Conservation (phyloP, 2,329 filamentous ascomycete species). For the Coniochaeta pulveracea region DNA sequence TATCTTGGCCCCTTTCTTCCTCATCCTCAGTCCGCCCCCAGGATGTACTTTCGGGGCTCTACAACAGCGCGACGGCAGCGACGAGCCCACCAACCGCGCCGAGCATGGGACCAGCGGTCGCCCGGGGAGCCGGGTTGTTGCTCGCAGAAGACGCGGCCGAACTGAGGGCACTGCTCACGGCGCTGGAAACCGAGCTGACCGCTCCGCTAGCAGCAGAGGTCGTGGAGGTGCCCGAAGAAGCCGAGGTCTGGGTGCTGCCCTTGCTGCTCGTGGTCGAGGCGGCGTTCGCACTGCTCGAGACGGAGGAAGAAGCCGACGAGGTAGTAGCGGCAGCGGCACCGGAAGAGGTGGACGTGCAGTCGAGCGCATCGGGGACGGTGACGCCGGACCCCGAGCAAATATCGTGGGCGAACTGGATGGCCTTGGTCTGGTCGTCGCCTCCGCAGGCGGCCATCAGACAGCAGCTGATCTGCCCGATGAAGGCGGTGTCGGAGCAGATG, state of each 20-base stretch:
- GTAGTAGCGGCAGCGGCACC: conserved; percentile 6
- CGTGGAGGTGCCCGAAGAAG: conserved; percentile 4
- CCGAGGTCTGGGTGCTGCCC: conserved; percentile 6
- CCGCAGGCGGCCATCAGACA: conserved; percentile 20
- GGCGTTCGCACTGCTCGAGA: conserved; percentile 7
- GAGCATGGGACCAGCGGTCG: conserved; percentile 13
- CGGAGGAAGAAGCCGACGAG: conserved; percentile 4
- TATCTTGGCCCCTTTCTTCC: no score
- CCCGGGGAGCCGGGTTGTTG: conserved; percentile 11
- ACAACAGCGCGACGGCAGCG: conserved; percentile 14
- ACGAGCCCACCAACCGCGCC: conserved; percentile 15
- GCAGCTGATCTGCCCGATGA: conserved; percentile 27
- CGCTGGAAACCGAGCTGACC: background rate
- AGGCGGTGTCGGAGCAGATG: conserved; percentile 28
- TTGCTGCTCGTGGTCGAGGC: conserved; percentile 8
- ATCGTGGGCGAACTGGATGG: conserved; percentile 18
- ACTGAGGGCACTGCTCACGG: background rate
- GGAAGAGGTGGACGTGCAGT: conserved; percentile 12
- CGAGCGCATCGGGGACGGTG: conserved; percentile 19
- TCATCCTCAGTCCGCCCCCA: no score
- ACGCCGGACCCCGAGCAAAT: conserved; percentile 21
- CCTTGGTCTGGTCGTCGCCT: conserved; percentile 15
- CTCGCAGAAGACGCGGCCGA: conserved; percentile 5
- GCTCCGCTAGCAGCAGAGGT: background rate
- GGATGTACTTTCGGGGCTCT: no score